Evolutionary conservation across 371 early-diverging fungal species (phyloP).

Genomic region (Umbelopsis sp.): DNA sequence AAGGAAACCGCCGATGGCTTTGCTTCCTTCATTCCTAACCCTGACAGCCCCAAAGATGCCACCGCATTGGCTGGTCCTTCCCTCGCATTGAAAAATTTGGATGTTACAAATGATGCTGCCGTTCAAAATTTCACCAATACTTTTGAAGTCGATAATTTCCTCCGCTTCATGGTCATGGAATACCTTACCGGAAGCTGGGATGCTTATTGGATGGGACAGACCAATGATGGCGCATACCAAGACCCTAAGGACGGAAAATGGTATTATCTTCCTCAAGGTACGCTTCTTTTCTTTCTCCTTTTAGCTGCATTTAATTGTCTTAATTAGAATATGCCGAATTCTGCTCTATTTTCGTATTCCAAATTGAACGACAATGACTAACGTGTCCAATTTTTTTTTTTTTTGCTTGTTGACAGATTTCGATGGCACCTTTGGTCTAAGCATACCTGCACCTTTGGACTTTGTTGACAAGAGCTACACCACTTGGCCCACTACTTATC

Average conservation of each 20-base stretch:
- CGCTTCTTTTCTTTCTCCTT: too few species aligned
- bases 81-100: conserved; percentile 42
- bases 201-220: conserved; percentile 61
- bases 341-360: background rate
- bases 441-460: conserved; percentile 36
- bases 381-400: background rate
- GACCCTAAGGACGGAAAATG: conserved; percentile 47
- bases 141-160: conserved; percentile 49
- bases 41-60: conserved; percentile 38
- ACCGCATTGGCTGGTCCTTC: conserved; percentile 45
- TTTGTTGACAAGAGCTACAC: conserved; percentile 49
- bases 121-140: conserved; percentile 37
- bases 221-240: conserved; percentile 60
- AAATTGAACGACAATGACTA: background rate
- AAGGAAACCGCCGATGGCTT: conserved; percentile 34
- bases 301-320: too few species aligned
- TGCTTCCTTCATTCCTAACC: conserved; percentile 35
- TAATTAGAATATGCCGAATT: too few species aligned
- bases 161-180: conserved; percentile 67
- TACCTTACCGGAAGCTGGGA: conserved; percentile 62
- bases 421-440: conserved; percentile 63
- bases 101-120: conserved; percentile 41
- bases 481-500: conserved; percentile 40
- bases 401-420: conserved; percentile 30
- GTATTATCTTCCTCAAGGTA: conserved; percentile 53